These are phyloP conservation scores for Aspergillus panamensis DNA, from an alignment of 495 filamentous ascomycete genomes.

Conservation along the genomic window DNA sequence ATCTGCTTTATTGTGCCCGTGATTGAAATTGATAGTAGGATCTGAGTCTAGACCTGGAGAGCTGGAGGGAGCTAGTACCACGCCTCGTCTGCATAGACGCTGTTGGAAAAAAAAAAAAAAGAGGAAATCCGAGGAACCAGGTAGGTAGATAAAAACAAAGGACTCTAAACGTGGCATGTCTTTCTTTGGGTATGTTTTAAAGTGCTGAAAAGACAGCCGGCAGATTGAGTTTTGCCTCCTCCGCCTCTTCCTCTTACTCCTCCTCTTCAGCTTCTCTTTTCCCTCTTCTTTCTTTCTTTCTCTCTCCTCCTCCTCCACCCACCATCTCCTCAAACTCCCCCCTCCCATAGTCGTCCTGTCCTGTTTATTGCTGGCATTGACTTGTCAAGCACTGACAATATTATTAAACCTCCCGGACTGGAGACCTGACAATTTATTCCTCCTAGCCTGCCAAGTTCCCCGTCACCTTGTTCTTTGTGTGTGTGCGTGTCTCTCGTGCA, in stretches of 20 bases:
- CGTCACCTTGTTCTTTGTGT: constrained; percentile 23
- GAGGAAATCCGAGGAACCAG: neutral
- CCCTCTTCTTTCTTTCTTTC: constrained; percentile 30
- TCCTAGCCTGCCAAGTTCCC: constrained; percentile 15
- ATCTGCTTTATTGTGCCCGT: too few species aligned
- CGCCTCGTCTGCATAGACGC: too few species aligned
- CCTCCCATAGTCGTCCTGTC: constrained; percentile 34
- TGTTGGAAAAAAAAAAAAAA: neutral
- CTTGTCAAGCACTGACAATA: constrained; percentile 45
- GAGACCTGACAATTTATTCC: constrained; percentile 23
- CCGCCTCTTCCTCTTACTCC: constrained; percentile 29
- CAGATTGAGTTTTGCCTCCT: constrained; percentile 26
- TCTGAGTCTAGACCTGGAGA: too few species aligned
- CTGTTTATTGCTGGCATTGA: constrained; percentile 50
- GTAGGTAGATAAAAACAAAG: neutral
- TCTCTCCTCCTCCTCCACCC: constrained; percentile 21
- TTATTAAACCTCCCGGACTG: constrained; percentile 19
- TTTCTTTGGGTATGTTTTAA: too few species aligned
- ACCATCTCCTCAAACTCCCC: constrained; percentile 26
- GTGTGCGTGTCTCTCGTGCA: constrained; percentile 14
- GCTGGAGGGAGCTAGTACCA: too few species aligned
- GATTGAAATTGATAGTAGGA: too few species aligned
- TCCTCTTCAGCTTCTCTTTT: constrained; percentile 27
- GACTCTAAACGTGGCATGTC: neutral
- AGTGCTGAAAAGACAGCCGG: constrained; percentile 13